Base-by-base conservation (phyloP, 1,284 basidiomycete species). In the Apiotrichum sp. region DNA sequence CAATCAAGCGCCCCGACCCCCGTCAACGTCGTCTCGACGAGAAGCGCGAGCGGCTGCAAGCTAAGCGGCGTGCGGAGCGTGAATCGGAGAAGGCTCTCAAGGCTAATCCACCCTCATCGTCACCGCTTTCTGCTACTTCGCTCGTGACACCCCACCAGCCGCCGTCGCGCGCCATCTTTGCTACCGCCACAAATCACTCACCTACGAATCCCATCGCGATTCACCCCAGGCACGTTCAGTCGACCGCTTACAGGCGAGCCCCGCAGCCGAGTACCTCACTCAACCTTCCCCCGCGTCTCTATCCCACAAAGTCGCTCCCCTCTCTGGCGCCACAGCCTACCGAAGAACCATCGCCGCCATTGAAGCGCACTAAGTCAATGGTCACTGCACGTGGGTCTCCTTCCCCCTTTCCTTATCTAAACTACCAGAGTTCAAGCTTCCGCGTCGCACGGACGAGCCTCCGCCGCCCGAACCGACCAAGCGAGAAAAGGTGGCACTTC, bases 351-450 rank as follows among this genome's bases (percentile, higher is more conserved):
- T 31, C 7, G 5, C 9, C 43, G 32, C 4, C 43, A 14, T 31
- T 29, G 16, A 22, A 44, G n/a, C 41, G 41, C 16, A 22, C 11
- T 6, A 42, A 22, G 6, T 42, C 41, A 13, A n/a, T n/a, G 6
- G 41, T 41, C 38, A 14, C 6, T 11, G 16, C 51, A 32, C 51
- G 52, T 53, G 32, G 38, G 44, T 52, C 32, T 7, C 36, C 13
- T n/a, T n/a, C 36, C 16, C 5, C 9, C 6, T 6, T 32, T 13
- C 22, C 6, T 11, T 2, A 5, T 10, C 50, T 43, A 42, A 56
- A 40, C n/a, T 34, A 29, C 29, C 51, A 50, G 56, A 38, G 6
- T 53, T 53, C 52, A 53, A 53, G 11, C 47, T 10, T 2, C 56
- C 56, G 6, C 44, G 47, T 1, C 56, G 56, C 2, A 6, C 47